These are phyloP conservation scores for Mortierella sp. DNA, from an alignment of 371 early-diverging fungal species.

Conservation along the genomic window DNA sequence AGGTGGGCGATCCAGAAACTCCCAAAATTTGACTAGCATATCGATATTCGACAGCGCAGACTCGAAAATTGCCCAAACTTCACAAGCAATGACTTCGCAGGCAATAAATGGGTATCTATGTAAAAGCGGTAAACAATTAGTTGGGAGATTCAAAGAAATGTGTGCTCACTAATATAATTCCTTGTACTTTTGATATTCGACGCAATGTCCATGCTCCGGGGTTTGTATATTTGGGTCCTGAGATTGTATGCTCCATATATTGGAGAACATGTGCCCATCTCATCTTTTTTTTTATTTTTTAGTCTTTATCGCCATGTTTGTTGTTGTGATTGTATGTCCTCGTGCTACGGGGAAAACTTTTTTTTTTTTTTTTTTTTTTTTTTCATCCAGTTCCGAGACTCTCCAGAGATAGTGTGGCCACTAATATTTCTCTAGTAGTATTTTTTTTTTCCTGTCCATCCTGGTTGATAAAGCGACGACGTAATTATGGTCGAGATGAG, in stretches of 20 bases:
- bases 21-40: slow-evolving; percentile 84
- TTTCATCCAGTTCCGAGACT: not conserved
- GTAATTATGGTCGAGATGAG: slow-evolving; percentile 7
- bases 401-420: not conserved
- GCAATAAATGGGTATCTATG: slow-evolving; percentile 85
- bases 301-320: not conserved
- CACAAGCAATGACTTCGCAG: slow-evolving; percentile 91
- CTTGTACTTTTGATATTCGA: not conserved
- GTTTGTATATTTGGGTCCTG: not conserved
- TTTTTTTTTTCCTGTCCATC: not conserved
- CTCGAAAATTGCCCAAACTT: slow-evolving; percentile 87
- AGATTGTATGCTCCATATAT: not conserved
- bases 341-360: slow-evolving; percentile 1
- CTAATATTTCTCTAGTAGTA: not conserved
- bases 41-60: slow-evolving; percentile 73
- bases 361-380: not conserved
- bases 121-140: not conserved
- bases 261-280: slow-evolving; percentile 12
- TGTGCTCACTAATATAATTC: not conserved
- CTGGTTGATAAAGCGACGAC: not conserved
- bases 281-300: slow-evolving; percentile 19
- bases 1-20: slow-evolving; percentile 79
- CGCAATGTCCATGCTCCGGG: not conserved
- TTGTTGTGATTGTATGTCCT: slow-evolving; percentile 8
- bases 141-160: not conserved